These are phyloP conservation scores for Neurospora sp. DNA, from an alignment of 495 filamentous ascomycete species.

Conservation along the genomic window DNA sequence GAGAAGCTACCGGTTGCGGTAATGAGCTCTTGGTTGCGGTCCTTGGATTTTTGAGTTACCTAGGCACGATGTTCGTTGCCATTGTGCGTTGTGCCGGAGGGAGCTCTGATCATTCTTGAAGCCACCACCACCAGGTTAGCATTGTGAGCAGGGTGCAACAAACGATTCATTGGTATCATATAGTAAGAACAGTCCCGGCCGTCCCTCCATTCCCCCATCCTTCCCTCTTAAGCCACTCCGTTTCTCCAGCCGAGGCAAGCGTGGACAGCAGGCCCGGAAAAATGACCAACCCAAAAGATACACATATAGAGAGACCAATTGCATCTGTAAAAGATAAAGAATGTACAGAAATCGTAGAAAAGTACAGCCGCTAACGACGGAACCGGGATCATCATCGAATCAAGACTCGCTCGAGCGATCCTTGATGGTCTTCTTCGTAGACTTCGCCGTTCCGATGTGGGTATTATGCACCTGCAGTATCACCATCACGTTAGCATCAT, in stretches of 20 bases:
- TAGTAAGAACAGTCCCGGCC: not conserved
- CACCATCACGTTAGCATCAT: not conserved
- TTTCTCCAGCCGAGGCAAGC: not conserved
- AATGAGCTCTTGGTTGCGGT: not conserved
- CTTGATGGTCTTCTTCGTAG: slow-evolving; percentile 44
- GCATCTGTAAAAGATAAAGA: not conserved
- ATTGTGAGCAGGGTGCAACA: not conserved
- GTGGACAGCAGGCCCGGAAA: not conserved
- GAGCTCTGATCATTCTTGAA: not conserved
- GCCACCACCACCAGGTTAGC: not conserved
- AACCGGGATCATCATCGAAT: not conserved
- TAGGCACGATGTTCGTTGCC: not conserved
- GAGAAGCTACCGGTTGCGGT: not conserved
- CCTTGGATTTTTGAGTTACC: not conserved
- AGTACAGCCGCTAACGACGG: not conserved
- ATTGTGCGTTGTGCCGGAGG: not conserved
- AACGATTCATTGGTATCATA: not conserved
- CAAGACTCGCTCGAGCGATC: slow-evolving; percentile 10
- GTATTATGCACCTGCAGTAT: slow-evolving; percentile 62
- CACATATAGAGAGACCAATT: not conserved
- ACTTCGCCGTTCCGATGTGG: slow-evolving; percentile 78
- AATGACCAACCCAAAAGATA: not conserved
- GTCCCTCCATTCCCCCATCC: not conserved
- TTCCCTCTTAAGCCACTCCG: not conserved
- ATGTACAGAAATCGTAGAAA: not conserved